Conservation (phyloP, 2,329 filamentous ascomycete genomes). For the Ploettnerulaceae sp. region DNA sequence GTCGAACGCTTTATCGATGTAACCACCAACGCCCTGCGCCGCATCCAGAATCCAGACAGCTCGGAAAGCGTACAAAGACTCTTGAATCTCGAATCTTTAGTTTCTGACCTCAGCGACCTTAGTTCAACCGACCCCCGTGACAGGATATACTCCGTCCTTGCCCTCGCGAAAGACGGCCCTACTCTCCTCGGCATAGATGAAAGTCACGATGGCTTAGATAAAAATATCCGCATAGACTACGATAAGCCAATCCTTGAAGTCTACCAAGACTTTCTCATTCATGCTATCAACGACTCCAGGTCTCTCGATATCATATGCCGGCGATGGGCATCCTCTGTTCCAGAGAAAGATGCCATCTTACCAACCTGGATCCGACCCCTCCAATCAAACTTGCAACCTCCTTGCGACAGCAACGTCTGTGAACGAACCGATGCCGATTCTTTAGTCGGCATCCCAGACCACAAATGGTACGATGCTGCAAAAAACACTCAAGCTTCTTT, state of each 20-base stretch:
- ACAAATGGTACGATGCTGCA: conserved; percentile 11
- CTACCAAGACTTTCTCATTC: conserved; percentile 14
- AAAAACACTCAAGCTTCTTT: background rate
- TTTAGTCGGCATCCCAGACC: conserved; percentile 12
- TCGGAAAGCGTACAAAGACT: background rate
- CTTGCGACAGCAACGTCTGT: conserved; percentile 2
- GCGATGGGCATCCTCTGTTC: conserved; percentile 8
- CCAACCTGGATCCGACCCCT: conserved; percentile 14
- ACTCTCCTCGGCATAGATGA: background rate
- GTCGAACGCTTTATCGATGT: conserved; percentile 18
- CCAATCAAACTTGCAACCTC: conserved; percentile 7
- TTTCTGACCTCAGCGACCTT: conserved; percentile 9
- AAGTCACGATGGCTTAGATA: background rate
- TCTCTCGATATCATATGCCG: conserved; percentile 17
- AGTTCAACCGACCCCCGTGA: conserved; percentile 7
- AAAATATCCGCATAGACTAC: conserved; percentile 8
- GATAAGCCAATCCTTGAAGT: conserved; percentile 4
- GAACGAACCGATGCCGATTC: conserved; percentile 13
- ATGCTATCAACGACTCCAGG: conserved; percentile 4
- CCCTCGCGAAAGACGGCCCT: conserved; percentile 14
- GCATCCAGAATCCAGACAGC: background rate
- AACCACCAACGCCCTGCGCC: conserved; percentile 12
- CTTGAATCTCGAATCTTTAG: conserved; percentile 13
- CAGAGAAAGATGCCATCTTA: conserved; percentile 8
- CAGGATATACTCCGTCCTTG: conserved; percentile 15